Evolutionary conservation across 164 flowering plant genomes (phyloP).

Genomic region (Protea cynaroides): DNA sequence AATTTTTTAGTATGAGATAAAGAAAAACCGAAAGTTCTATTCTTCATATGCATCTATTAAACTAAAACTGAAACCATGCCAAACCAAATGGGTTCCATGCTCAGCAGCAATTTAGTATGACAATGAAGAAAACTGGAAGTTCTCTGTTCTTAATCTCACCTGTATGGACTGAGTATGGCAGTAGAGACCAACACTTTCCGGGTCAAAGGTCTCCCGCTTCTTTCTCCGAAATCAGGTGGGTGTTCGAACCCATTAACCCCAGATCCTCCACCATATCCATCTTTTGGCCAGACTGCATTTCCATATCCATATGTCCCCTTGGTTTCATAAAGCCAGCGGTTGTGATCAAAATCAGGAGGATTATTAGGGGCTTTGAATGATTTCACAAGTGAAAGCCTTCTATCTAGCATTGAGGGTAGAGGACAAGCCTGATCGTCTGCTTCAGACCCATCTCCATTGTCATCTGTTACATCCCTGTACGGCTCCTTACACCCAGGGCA

Average conservation of each 20-base stretch:
- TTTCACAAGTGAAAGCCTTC: conserved; percentile 57
- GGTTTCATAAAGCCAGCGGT: conserved; percentile 77
- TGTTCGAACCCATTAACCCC: conserved; percentile 44
- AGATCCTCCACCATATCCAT: conserved; percentile 50
- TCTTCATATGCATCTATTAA: not conserved
- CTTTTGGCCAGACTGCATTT: conserved; percentile 88
- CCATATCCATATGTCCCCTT: conserved; percentile 96
- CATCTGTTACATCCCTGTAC: conserved; percentile 31
- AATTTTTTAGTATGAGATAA: too few relatives aligned
- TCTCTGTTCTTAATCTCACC: conserved; percentile 28
- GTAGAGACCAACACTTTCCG: conserved; percentile 70
- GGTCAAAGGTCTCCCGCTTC: conserved; percentile 59
- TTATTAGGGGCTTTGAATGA: conserved; percentile 61
- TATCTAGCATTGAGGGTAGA: conserved; percentile 47
- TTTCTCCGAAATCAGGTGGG: conserved; percentile 71
- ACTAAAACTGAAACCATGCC: not conserved
- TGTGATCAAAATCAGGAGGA: conserved; percentile 68
- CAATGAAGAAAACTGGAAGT: too few relatives aligned
- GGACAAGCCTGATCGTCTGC: conserved; percentile 67
- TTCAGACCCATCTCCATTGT: conserved; percentile 36
- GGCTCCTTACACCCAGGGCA: conserved; percentile 88
- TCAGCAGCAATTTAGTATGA: too few relatives aligned
- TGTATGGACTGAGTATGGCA: conserved; percentile 87
- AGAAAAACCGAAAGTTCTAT: too few relatives aligned
- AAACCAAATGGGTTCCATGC: not conserved